A percentile compares a stretch with the other conserved stretches of the same genome.
Conservation (phyloP, 192 early-diverging fungal species). For the Coemansia javaensis region DNA sequence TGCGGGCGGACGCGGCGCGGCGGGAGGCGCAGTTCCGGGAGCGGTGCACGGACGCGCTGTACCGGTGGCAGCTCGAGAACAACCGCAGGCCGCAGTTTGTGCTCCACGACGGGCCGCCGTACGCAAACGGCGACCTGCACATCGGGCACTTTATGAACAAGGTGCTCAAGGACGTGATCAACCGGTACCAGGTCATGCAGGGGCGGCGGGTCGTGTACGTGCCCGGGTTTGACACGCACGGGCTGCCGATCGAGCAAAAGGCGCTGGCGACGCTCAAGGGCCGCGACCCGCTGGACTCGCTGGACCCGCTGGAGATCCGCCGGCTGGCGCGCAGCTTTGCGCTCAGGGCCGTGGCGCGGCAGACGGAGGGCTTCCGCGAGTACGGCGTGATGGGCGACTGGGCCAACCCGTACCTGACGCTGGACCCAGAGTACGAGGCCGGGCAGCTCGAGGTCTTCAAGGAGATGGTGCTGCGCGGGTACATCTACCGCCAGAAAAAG, state of each 20-base stretch:
- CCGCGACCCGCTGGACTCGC: conserved; percentile 19
- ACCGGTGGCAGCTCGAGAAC: conserved; percentile 70
- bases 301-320: conserved; percentile 36
- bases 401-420: conserved; percentile 62
- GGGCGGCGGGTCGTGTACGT: conserved; percentile 68
- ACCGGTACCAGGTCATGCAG: conserved; percentile 65
- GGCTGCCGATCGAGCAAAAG: conserved; percentile 77
- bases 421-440: conserved; percentile 69
- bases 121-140: conserved; percentile 73
- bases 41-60: conserved; percentile 61
- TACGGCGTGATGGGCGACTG: conserved; percentile 78
- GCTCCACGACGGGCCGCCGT: conserved; percentile 78
- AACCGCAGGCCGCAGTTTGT: conserved; percentile 66
- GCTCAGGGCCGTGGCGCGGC: conserved; percentile 53
- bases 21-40: conserved; percentile 58
- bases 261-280: conserved; percentile 59
- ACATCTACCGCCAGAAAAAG: conserved; percentile 72
- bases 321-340: conserved; percentile 57
- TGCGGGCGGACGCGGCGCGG: conserved; percentile 58
- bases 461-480: conserved; percentile 66
- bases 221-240: conserved; percentile 80
- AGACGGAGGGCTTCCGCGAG: conserved; percentile 56
- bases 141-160: conserved; percentile 77
- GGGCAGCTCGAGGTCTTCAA: conserved; percentile 67
- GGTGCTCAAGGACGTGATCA: conserved; percentile 74